These are phyloP conservation scores for Tolypocladium nubicola DNA, from an alignment of 2,329 filamentous ascomycete species.

Conservation along the genomic window DNA sequence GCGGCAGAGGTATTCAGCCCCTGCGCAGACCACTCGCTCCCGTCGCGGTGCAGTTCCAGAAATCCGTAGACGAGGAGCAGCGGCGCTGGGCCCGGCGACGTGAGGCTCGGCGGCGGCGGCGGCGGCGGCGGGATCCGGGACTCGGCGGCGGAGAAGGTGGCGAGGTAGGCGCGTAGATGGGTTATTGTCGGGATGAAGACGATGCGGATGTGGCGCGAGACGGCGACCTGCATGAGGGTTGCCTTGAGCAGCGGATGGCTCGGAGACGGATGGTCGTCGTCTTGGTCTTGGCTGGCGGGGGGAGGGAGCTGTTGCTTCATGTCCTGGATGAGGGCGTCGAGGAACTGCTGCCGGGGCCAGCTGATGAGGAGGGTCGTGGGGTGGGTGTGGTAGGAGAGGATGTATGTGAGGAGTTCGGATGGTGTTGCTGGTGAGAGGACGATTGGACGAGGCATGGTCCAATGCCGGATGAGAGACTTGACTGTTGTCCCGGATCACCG, in stretches of 20 bases:
- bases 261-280: background rate
- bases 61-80: constrained; percentile 55
- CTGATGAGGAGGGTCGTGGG: constrained; percentile 65
- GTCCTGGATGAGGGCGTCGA: constrained; percentile 44
- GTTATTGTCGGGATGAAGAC: constrained; percentile 67
- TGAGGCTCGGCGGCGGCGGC: background rate
- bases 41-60: constrained; percentile 53
- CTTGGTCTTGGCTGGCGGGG: background rate
- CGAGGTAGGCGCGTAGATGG: constrained; percentile 66
- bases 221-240: constrained; percentile 58
- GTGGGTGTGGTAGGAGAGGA: constrained; percentile 44
- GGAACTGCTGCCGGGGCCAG: constrained; percentile 52
- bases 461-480: background rate
- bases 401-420: constrained; percentile 52
- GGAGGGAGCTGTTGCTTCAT: constrained; percentile 17
- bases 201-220: constrained; percentile 57
- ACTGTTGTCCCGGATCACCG: background rate
- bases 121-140: constrained; percentile 27
- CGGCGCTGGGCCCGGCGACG: constrained; percentile 15
- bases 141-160: constrained; percentile 35
- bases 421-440: constrained; percentile 43
- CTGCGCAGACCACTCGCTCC: constrained; percentile 67
- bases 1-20: constrained; percentile 56
- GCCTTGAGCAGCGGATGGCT: constrained; percentile 39
- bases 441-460: constrained; percentile 15